Evolutionary conservation across 306 rosid genomes (phyloP).

Genomic region (Boehmeria nivea): DNA sequence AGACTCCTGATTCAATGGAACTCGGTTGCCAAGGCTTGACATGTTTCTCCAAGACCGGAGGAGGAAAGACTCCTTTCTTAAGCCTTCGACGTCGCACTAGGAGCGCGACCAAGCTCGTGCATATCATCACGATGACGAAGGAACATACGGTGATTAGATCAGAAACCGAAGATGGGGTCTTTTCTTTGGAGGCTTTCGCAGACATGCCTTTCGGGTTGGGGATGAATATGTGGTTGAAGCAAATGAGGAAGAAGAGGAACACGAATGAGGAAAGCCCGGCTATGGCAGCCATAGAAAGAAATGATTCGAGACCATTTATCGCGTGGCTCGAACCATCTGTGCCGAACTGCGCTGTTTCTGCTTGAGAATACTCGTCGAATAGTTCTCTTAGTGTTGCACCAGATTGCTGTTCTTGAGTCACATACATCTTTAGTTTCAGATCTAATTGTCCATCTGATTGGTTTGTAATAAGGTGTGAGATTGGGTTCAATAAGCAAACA

Average conservation of each 20-base stretch:
- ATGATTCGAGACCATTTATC: conserved; percentile 56
- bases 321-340: conserved; percentile 36
- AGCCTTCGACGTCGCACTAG: conserved; percentile 57
- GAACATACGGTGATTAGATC: conserved; percentile 60
- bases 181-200: conserved; percentile 34
- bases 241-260: conserved; percentile 42
- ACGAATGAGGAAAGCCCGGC: conserved; percentile 46
- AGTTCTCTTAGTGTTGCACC: conserved; percentile 39
- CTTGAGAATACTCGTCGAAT: conserved; percentile 31
- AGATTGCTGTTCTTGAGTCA: conserved; percentile 64
- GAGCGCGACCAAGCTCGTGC: conserved; percentile 39
- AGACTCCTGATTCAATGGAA: conserved; percentile 39
- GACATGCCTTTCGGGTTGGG: conserved; percentile 28
- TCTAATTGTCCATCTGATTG: conserved; percentile 33
- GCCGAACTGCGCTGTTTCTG: conserved; percentile 46
- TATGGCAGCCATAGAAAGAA: conserved; percentile 54
- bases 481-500: conserved; percentile 49
- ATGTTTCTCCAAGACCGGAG: conserved; percentile 24
- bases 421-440: conserved; percentile 54
- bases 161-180: conserved; percentile 52
- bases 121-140: conserved; percentile 41
- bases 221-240: conserved; percentile 46
- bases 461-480: conserved; percentile 47
- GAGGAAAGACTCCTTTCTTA: conserved; percentile 38
- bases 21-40: conserved; percentile 30